These are phyloP conservation scores for Ephemerocybe angulata DNA, from an alignment of 768 basidiomycete genomes.

Conservation along the genomic window DNA sequence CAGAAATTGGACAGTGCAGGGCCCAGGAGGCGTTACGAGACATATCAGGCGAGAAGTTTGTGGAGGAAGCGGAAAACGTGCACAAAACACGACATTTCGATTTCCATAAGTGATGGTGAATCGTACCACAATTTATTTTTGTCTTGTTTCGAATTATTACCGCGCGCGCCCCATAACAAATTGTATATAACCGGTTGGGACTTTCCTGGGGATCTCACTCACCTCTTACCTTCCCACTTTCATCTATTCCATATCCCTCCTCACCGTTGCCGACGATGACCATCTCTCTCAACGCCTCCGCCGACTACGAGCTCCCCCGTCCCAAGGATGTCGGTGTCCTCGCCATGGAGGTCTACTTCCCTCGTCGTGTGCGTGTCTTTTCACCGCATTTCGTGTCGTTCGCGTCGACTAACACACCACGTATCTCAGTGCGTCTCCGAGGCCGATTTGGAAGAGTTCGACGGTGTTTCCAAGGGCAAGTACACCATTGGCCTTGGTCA, in stretches of 20 bases:
- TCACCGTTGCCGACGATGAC: conserved; percentile 32
- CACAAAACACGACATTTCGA: background rate
- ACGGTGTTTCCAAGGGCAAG: conserved; percentile 92
- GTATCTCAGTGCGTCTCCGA: conserved; percentile 84
- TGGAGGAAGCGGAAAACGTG: too few relatives aligned
- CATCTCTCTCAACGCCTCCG: conserved; percentile 32
- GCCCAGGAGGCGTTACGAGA: too few relatives aligned
- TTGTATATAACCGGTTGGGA: conserved; percentile 30
- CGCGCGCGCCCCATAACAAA: conserved; percentile 27
- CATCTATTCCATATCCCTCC: conserved; percentile 12
- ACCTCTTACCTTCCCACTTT: conserved; percentile 13
- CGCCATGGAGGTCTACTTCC: conserved; percentile 93
- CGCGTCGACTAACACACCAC: conserved; percentile 6
- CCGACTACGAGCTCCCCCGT: conserved; percentile 47
- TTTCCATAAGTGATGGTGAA: conserved; percentile 19
- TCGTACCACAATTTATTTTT: conserved; percentile 46
- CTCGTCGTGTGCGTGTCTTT: conserved; percentile 63
- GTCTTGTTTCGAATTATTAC: conserved; percentile 31
- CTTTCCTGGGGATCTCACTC: conserved; percentile 4
- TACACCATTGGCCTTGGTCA: conserved; percentile 99
- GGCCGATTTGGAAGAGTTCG: conserved; percentile 89
- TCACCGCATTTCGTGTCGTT: conserved; percentile 3
- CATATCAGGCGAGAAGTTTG: too few relatives aligned
- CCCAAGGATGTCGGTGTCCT: conserved; percentile 95
- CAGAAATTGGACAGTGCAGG: too few relatives aligned